Conservation (phyloP, 257 asterid genomes). For the Ocimum tenuiflorum region DNA sequence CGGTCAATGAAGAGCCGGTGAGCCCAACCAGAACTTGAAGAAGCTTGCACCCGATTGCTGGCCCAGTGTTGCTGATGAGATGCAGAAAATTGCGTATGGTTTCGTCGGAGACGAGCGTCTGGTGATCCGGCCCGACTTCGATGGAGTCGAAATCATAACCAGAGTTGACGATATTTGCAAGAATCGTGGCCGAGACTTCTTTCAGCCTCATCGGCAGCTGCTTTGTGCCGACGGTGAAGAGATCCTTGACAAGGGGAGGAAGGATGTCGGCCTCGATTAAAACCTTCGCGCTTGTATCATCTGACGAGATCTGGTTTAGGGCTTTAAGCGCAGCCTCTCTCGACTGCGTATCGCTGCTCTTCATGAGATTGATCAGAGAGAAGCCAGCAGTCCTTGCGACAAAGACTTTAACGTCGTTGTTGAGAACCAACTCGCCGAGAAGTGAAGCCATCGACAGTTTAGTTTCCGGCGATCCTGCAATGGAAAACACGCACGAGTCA, state of each 20-base stretch:
- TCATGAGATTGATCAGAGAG: slow-evolving; percentile 75
- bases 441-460: slow-evolving; percentile 79
- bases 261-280: slow-evolving; percentile 86
- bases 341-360: slow-evolving; percentile 38
- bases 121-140: slow-evolving; percentile 69
- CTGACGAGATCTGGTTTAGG: slow-evolving; percentile 74
- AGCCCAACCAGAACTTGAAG: slow-evolving; percentile 93
- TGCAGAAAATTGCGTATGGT: slow-evolving; percentile 64
- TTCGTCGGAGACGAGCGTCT: slow-evolving; percentile 78
- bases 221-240: slow-evolving; percentile 64
- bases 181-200: slow-evolving; percentile 85
- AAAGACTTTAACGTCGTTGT: slow-evolving; percentile 66
- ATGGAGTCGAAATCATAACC: slow-evolving; percentile 66
- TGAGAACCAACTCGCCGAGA: slow-evolving; percentile 77
- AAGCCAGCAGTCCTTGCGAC: slow-evolving; percentile 73
- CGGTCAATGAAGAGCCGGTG: slow-evolving; percentile 59
- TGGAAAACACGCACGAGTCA: background rate
- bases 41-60: slow-evolving; percentile 85
- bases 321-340: slow-evolving; percentile 91
- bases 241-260: slow-evolving; percentile 88
- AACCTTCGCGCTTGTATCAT: slow-evolving; percentile 70
- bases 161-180: slow-evolving; percentile 70
- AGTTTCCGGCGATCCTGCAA: slow-evolving; percentile 76
- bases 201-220: slow-evolving; percentile 66
- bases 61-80: slow-evolving; percentile 93